Conservation (phyloP, 306 rosid species). For the Luffa acutangula region DNA sequence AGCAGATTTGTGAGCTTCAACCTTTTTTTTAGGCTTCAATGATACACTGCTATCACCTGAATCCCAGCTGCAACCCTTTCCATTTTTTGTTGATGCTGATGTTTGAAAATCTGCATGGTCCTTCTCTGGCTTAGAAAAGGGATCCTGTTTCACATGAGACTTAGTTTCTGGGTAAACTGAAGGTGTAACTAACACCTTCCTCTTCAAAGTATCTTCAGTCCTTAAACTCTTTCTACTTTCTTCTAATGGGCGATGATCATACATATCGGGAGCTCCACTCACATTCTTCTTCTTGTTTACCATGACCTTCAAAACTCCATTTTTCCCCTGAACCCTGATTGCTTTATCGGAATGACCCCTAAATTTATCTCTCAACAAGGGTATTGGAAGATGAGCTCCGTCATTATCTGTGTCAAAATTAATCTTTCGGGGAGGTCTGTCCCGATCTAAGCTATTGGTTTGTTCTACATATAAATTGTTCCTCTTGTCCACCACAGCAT, state of each 20-base stretch:
- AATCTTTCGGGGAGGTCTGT: conserved; percentile 25
- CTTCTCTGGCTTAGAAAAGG: conserved; percentile 39
- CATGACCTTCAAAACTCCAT: conserved; percentile 92
- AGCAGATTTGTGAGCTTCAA: conserved; percentile 27
- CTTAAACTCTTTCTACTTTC: conserved; percentile 38
- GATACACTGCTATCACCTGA: conserved; percentile 65
- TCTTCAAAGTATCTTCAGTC: conserved; percentile 36
- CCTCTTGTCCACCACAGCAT: conserved; percentile 31
- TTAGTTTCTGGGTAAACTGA: conserved; percentile 31
- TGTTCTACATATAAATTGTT: conserved; percentile 32
- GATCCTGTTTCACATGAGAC: conserved; percentile 29
- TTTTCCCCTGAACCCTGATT: conserved; percentile 90
- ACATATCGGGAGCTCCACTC: conserved; percentile 30
- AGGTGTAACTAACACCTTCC: conserved; percentile 30
- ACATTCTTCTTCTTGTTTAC: conserved; percentile 54
- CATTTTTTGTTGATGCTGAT: conserved; percentile 40
- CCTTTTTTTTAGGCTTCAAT: conserved; percentile 44
- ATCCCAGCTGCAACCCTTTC: conserved; percentile 38
- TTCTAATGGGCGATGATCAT: conserved; percentile 32
- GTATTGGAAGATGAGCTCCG: conserved; percentile 25
- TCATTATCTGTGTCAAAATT: conserved; percentile 26
- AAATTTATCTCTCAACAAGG: conserved; percentile 47
- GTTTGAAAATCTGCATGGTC: conserved; percentile 28
- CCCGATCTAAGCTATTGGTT: conserved; percentile 22
- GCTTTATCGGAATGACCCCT: conserved; percentile 43